Conservation (phyloP, 805 yeast species). For the Yamadazyma sp. region DNA sequence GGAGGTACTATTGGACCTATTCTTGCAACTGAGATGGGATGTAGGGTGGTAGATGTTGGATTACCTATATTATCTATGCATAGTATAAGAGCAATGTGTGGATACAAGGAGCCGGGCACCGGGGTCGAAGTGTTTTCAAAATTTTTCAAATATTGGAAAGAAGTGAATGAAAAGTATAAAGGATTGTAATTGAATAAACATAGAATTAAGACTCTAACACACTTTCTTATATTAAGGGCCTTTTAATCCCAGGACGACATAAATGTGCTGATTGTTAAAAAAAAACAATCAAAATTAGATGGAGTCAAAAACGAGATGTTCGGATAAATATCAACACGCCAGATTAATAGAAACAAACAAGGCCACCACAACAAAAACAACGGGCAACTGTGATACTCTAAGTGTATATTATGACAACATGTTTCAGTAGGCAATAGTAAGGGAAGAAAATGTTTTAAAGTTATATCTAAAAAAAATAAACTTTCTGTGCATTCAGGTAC, state of each 20-base stretch:
- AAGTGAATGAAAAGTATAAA: constrained; percentile 5
- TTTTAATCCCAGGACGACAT: neutral
- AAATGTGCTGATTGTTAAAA: no score
- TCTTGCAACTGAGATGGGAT: constrained; percentile 33
- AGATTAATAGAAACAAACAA: no score
- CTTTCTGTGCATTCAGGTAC: no score
- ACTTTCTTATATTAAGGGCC: neutral
- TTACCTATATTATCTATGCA: constrained; percentile 44
- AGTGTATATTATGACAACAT: no score
- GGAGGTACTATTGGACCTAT: constrained; percentile 45
- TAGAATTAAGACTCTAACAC: neutral
- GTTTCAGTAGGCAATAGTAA: no score
- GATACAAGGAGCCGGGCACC: constrained; percentile 37
- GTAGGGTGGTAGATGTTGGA: constrained; percentile 40
- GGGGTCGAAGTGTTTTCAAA: constrained; percentile 32
- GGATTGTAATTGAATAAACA: constrained; percentile 4
- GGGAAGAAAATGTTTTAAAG: no score
- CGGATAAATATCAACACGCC: no score
- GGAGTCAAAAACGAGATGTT: no score
- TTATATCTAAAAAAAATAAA: no score
- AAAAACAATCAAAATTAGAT: no score
- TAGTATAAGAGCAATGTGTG: constrained; percentile 35
- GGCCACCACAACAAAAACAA: no score
- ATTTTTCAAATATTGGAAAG: constrained; percentile 19
- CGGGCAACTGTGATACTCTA: no score